Conservation (phyloP, 2,329 filamentous ascomycete species). For the Bipolaris bicolor region DNA sequence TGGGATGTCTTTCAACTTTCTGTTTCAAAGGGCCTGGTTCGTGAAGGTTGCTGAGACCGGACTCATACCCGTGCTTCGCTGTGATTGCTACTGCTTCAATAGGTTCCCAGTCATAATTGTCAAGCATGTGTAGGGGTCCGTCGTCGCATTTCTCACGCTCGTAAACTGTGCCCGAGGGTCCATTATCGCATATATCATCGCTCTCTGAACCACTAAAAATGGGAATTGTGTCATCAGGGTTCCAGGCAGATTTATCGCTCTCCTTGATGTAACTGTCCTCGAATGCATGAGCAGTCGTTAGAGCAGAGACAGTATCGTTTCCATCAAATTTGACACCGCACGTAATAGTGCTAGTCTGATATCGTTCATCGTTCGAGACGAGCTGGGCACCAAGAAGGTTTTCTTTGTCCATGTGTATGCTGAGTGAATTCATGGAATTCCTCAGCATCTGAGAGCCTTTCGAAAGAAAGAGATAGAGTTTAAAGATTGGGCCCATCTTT, state of each 20-base stretch:
- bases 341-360: neutral
- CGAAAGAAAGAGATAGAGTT: neutral
- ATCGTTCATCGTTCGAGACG: neutral
- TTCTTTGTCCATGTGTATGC: neutral
- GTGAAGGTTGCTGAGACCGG: neutral
- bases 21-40: neutral
- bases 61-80: neutral
- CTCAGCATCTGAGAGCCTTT: neutral
- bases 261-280: neutral
- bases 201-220: neutral
- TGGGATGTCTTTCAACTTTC: neutral
- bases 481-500: neutral
- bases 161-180: neutral
- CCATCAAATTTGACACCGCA: neutral
- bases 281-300: conserved; percentile 1
- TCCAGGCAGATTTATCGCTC: neutral
- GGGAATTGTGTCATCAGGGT: neutral
- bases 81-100: neutral
- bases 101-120: conserved; percentile 1
- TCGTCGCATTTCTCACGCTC: neutral
- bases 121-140: neutral
- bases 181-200: neutral
- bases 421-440: neutral
- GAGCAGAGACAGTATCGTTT: neutral
- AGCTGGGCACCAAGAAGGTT: neutral